Percentiles rank a stretch among this genome's conserved stretches.
Evolutionary conservation across 345 rosid species (phyloP).

Genomic region (Syzygium aromaticum): DNA sequence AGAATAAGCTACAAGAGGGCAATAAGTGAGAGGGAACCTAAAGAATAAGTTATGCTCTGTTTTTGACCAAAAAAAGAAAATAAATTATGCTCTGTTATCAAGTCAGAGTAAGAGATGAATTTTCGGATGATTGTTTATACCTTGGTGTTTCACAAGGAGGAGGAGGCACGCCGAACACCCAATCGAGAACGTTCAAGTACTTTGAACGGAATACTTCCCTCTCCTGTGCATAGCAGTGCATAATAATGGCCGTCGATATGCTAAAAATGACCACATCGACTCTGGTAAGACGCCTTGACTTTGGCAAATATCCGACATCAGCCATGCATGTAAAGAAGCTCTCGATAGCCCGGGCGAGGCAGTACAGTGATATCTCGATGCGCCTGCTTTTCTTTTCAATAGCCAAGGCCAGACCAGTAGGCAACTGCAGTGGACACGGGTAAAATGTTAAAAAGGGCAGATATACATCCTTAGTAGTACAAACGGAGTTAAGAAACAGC

Average conservation of each 20-base stretch:
- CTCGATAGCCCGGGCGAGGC: constrained; percentile 91
- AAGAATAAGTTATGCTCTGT: neutral
- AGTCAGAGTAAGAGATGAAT: neutral
- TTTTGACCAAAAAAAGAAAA: neutral
- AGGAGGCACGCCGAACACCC: constrained; percentile 92
- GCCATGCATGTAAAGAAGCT: constrained; percentile 78
- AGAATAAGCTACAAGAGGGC: neutral
- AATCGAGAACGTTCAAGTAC: constrained; percentile 84
- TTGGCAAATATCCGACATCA: constrained; percentile 56
- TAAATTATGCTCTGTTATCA: neutral
- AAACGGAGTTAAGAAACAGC: neutral
- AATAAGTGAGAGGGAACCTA: neutral
- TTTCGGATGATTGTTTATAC: constrained; percentile 13
- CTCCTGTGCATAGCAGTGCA: constrained; percentile 92
- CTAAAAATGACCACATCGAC: constrained; percentile 84
- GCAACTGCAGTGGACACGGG: constrained; percentile 41
- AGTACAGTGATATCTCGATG: constrained; percentile 88
- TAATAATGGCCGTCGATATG: constrained; percentile 75
- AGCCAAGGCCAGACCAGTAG: constrained; percentile 73
- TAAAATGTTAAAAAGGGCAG: neutral
- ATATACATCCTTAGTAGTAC: neutral
- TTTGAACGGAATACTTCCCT: constrained; percentile 93
- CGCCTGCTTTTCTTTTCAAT: constrained; percentile 94
- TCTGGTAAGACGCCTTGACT: constrained; percentile 48
- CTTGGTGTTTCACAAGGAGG: constrained; percentile 48